A percentile compares a stretch with the other conserved stretches of the same genome.
Evolutionary conservation across 2,329 filamentous ascomycete species (phyloP).

Genomic region (Ceratocystis alfenasii): DNA sequence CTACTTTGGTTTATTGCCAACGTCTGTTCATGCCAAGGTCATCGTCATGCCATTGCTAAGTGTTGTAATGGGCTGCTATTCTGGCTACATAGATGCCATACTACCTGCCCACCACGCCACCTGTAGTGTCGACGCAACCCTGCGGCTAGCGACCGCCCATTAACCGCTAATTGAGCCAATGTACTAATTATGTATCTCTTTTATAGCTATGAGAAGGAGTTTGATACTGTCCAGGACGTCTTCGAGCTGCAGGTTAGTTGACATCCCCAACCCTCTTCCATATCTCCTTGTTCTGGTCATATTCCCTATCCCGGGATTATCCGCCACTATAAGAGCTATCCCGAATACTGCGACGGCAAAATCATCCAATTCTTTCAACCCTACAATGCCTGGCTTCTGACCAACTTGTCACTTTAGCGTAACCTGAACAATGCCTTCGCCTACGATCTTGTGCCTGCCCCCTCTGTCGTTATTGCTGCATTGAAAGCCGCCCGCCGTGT

Average conservation of each 20-base stretch:
- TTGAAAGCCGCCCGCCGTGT: conserved; percentile 89
- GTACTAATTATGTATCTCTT: conserved; percentile 14
- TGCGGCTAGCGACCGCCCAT: background rate
- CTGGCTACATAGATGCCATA: background rate
- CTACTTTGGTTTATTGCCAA: background rate
- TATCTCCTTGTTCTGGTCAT: background rate
- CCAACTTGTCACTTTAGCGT: conserved; percentile 37
- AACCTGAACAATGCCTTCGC: conserved; percentile 99
- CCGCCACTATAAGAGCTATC: conserved; percentile 6
- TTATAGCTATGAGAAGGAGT: conserved; percentile 91
- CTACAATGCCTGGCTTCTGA: no score
- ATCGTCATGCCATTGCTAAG: background rate
- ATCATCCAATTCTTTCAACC: background rate
- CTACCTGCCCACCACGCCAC: background rate
- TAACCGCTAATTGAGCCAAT: background rate
- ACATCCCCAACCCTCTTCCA: conserved; percentile 6
- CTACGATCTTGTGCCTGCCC: conserved; percentile 96
- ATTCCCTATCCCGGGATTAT: conserved; percentile 17
- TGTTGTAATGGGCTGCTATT: background rate
- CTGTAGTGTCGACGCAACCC: background rate
- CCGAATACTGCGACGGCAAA: conserved; percentile 18
- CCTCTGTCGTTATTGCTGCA: conserved; percentile 79
- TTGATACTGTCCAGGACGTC: conserved; percentile 92
- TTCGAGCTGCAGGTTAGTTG: conserved; percentile 92
- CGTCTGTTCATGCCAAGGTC: background rate